Base-by-base conservation (phyloP, 148 eudicot genomes). In the Dysphania ambrosioides region DNA sequence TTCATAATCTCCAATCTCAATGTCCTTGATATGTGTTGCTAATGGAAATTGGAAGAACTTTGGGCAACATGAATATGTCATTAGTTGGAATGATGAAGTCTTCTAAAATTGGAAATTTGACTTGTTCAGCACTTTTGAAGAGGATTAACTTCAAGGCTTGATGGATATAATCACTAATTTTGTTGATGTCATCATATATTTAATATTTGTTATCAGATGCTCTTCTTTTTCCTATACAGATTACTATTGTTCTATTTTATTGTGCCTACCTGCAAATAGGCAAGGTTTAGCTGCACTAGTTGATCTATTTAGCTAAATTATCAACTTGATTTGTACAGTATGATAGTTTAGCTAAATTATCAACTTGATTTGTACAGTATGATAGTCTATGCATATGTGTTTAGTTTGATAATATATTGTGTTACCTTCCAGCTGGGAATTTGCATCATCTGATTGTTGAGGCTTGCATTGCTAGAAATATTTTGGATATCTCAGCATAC, bases 401-500 rank as follows among this genome's bases (percentile, higher is more conserved):
- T 61, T 73, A 11, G 26, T 56, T 64, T 64, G 60, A 47, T 68
- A 36, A 42, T 38, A 29, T 74, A 58, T 63, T 3, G 70, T 41
- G 58, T 44, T 61, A n/a, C 79, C 74, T 85, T 85, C 9, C 91
- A 95, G 99, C 87, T 81, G 99, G 99, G 77, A 90, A 90, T 82
- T 77, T 95, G 88, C 81, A 89, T 72, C 97, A 95, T 83, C 79
- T 95, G 72, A 92, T 95, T 56, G 96, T 92, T 55, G 99, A 95
- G 84, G 96, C 98, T 65, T 94, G 88, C 85, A 87, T 93, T 79
- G 94, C 98, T 70, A 84, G 97, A 84, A 85, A 88, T 82, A 77
- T 92, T 62, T 74, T 95, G 79, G 97, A 92, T 81, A 87, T 89
- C 31, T 95, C 99, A 63, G 93, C 94, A 60, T 92, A 86, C 83